Evolutionary conservation across 345 rosid genomes (phyloP).

Genomic region (Brassica rapa): DNA sequence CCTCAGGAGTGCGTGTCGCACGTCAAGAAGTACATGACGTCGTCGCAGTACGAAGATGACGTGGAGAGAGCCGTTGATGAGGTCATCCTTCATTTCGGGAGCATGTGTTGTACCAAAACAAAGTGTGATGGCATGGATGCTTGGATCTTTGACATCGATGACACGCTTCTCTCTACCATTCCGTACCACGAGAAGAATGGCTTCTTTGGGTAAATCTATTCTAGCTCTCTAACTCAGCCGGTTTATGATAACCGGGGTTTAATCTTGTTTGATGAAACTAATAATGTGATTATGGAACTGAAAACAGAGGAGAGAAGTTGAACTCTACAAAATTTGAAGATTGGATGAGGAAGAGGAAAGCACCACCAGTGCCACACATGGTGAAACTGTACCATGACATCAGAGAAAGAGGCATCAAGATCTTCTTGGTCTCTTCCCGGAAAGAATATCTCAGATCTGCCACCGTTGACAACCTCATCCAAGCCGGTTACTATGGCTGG

Average conservation of each 20-base stretch:
- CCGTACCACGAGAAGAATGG: constrained; percentile 68
- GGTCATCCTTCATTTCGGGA: constrained; percentile 49
- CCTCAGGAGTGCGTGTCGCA: constrained; percentile 65
- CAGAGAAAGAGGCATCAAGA: constrained; percentile 65
- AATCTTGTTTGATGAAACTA: not conserved
- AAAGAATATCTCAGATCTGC: constrained; percentile 67
- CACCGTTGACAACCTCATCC: constrained; percentile 78
- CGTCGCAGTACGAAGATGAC: constrained; percentile 62
- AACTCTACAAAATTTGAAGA: constrained; percentile 55
- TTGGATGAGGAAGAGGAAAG: constrained; percentile 65
- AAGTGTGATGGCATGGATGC: constrained; percentile 64
- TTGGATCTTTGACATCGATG: constrained; percentile 77
- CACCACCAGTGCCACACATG: constrained; percentile 63
- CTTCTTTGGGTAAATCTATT: constrained; percentile 53
- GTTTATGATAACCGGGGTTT: not conserved
- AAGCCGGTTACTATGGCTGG: constrained; percentile 90
- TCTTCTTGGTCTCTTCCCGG: constrained; percentile 78
- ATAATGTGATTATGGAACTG: not conserved
- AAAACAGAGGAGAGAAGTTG: constrained; percentile 64
- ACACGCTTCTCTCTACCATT: constrained; percentile 70
- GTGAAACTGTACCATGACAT: constrained; percentile 59
- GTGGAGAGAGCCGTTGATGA: constrained; percentile 55
- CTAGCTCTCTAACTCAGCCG: not conserved
- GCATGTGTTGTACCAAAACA: constrained; percentile 44
- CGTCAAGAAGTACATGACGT: constrained; percentile 65